These are phyloP conservation scores for Globisporangium abappressorium DNA, from an alignment of 352 stramenopile genomes.

Conservation along the genomic window DNA sequence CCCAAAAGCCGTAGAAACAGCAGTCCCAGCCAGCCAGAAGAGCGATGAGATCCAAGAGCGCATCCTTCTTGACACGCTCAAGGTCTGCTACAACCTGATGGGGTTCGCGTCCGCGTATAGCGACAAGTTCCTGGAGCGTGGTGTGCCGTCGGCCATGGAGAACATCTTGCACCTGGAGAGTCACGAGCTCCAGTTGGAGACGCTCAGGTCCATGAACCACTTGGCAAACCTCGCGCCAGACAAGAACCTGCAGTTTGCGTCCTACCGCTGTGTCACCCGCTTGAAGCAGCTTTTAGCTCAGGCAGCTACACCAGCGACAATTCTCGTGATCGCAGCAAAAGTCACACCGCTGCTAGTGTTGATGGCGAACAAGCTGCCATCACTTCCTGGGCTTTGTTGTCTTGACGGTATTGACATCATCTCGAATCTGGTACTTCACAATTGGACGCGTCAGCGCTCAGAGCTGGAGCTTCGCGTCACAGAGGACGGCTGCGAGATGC, in stretches of 20 bases:
- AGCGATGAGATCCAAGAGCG: conserved; percentile 7
- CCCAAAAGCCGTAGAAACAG: background rate
- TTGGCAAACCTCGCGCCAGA: conserved; percentile 25
- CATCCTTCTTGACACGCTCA: conserved; percentile 37
- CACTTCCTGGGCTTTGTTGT: conserved; percentile 42
- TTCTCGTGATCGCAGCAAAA: conserved; percentile 29
- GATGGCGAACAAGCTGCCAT: conserved; percentile 43
- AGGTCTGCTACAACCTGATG: conserved; percentile 45
- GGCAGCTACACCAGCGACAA: background rate
- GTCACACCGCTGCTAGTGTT: conserved; percentile 48
- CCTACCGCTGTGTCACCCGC: conserved; percentile 22
- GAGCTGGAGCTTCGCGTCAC: conserved; percentile 23
- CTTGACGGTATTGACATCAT: conserved; percentile 41
- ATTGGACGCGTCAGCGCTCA: conserved; percentile 18
- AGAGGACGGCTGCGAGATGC: conserved; percentile 45
- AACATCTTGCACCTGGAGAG: conserved; percentile 47
- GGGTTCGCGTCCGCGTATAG: conserved; percentile 32
- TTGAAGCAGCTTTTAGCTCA: conserved; percentile 18
- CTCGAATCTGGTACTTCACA: conserved; percentile 22
- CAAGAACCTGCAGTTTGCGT: conserved; percentile 27
- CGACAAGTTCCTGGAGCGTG: conserved; percentile 34
- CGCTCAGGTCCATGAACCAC: conserved; percentile 28
- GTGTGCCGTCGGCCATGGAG: conserved; percentile 35
- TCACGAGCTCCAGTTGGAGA: conserved; percentile 33
- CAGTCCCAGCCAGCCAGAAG: conserved; percentile 12